These are phyloP conservation scores for Rhinocladiella similis DNA, from an alignment of 2,329 filamentous ascomycete species.

Conservation along the genomic window DNA sequence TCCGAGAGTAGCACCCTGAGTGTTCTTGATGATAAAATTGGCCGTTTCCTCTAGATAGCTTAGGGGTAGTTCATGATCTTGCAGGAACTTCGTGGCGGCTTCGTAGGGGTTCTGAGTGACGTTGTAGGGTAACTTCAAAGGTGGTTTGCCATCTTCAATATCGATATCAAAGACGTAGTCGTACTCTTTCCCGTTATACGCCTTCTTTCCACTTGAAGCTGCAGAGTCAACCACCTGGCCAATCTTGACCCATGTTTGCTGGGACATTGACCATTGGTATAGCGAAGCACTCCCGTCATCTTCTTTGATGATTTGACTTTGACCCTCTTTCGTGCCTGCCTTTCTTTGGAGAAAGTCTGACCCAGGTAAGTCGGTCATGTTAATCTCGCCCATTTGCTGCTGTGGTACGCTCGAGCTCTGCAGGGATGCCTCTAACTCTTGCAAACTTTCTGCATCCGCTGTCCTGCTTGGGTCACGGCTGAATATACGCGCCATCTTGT, in stretches of 20 bases:
- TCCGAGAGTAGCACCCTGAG: constrained; percentile 81
- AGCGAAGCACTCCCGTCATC: constrained; percentile 78
- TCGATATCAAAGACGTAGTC: constrained; percentile 97
- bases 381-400: constrained; percentile 78
- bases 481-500: constrained; percentile 82
- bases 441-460: constrained; percentile 67
- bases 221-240: constrained; percentile 93
- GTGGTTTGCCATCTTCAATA: constrained; percentile 89
- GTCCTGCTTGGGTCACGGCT: constrained; percentile 68
- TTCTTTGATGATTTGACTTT: constrained; percentile 88
- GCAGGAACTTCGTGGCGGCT: constrained; percentile 84
- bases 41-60: constrained; percentile 88
- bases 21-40: constrained; percentile 88
- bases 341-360: constrained; percentile 81
- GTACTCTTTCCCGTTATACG: constrained; percentile 82
- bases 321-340: constrained; percentile 90
- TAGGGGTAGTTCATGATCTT: constrained; percentile 83
- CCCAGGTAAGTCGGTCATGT: constrained; percentile 88
- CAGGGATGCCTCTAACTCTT: constrained; percentile 78
- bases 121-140: constrained; percentile 92
- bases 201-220: constrained; percentile 74
- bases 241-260: constrained; percentile 78
- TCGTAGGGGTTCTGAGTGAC: constrained; percentile 90
- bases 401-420: constrained; percentile 83
- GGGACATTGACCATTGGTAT: constrained; percentile 77